Base-by-base conservation (phyloP, 1,139 yeast genomes). In the Sugiyamaella pinicola region DNA sequence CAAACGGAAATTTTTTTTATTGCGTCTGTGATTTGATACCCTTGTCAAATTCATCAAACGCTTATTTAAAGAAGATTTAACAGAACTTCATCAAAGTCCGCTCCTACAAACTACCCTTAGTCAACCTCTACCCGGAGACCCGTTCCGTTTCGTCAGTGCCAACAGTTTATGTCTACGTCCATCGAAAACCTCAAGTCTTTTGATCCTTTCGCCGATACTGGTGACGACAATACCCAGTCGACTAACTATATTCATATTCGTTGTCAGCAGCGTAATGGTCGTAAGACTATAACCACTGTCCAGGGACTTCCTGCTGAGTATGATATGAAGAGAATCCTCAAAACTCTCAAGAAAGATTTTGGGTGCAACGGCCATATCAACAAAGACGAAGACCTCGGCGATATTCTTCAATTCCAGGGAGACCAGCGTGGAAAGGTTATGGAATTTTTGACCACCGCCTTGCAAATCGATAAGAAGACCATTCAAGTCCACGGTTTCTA, bases 151-250 rank as follows among this genome's bases (percentile, higher is more conserved):
- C 31, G 26, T n/a, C 10, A 35, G 28, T 19, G 44, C 51, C 46
- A 56, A 51, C 42, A 69, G 69, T 71, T 70, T 73, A 73, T 73
- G 77, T 73, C 74, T 65, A 66, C 76, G 62, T 89, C 96, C 78
- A 88, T 91, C 84, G 95, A 91, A 81, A 91, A 91, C 83, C 84
- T 93, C 78, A 91, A 87, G 82, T 85, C 96, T 66, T 91, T 91
- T 82, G 96, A 93, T 79, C 99, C 99, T 64, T 93, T 93, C 85
- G 97, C 98, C 84, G 99, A 93, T 76, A 91, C 97, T 76, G 98
- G 97, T 81, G 98, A 93, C 83, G 95, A 95, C 78, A 97, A 91
- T 75, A 87, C 95, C 67, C 95, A 91, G 78, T 87, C 96, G 69
- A 85, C 96, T 59, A 90, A 88, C 79, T 89, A 90, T 78, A 88